Evolutionary conservation across 2,329 filamentous ascomycete genomes (phyloP), one percentile per base, ranked within the genome.

Genomic region (Tolypocladium nubicola): DNA sequence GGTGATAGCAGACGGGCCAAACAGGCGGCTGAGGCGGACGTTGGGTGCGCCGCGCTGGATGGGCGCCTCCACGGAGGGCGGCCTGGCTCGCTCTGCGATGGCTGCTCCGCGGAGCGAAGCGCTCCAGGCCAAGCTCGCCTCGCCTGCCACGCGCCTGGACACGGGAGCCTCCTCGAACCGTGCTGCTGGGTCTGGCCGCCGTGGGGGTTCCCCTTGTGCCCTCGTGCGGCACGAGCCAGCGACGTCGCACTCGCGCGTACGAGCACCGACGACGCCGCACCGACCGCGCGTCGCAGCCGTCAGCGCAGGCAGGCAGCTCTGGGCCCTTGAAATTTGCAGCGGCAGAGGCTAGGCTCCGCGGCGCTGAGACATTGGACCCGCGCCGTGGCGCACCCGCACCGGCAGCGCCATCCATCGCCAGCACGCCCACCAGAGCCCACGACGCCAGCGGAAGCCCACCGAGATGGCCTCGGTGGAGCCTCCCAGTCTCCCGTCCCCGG

Each of bases 51-150:
- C 7, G 8, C 7, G 8, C 7, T 33, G 30, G 30, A 9, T 33
- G 33, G 37, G 30, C 50, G 41, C 33, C 33, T 39, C 50, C 56
- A 47, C 56, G 40, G 56, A 50, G 40, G 40, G 53, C 56, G 56
- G 52, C 49, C 50, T 57, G 38, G 1, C 19, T 30, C 26, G 1
- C 19, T 30, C 26, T 9, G 45, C 21, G 21, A 7, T 23, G 41
- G 23, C 21, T 8, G 21, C 41, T 45, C 41, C 14, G 41, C 41
- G 41, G 41, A 21, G 10, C 21, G 30, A 16, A 33, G 7, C 30
- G 2, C 30, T 3, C 23, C 23, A 26, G 23, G 4, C 13, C 23
- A 16, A 9, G 7, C 26, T 33, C 33, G 45, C 26, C 45, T 26
- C 19, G 26, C 23, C 40, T 16, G 21, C 13, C 11, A 26, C 23